Percentiles rank a stretch among this genome's conserved stretches.
These are phyloP conservation scores for Chrysosporium keratinophilum DNA, from an alignment of 2,329 filamentous ascomycete species.

Conservation along the genomic window DNA sequence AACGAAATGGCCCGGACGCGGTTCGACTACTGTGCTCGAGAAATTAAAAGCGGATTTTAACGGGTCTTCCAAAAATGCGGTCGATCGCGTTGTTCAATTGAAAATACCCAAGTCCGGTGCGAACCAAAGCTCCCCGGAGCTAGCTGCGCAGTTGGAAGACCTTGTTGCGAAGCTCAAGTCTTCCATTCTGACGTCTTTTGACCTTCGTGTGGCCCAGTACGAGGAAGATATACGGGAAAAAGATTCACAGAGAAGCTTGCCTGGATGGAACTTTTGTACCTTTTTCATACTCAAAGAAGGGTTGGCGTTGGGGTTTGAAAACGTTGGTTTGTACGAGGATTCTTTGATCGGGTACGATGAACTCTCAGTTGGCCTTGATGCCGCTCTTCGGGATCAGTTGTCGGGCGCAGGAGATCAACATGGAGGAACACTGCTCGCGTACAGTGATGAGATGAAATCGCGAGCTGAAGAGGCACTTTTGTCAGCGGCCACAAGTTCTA, in stretches of 20 bases:
- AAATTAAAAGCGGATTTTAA: conserved; percentile 89
- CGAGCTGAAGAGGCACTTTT: conserved; percentile 46
- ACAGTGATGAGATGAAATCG: conserved; percentile 62
- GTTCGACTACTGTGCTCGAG: conserved; percentile 74
- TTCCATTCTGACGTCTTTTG: conserved; percentile 79
- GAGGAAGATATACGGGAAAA: conserved; percentile 96
- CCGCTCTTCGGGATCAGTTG: conserved; percentile 64
- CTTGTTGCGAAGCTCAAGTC: conserved; percentile 77
- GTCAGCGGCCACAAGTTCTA: conserved; percentile 20
- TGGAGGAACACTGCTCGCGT: conserved; percentile 59
- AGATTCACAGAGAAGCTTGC: conserved; percentile 72
- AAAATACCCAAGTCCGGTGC: conserved; percentile 51
- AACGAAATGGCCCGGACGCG: conserved; percentile 65
- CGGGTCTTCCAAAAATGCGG: conserved; percentile 57
- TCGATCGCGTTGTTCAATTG: conserved; percentile 76
- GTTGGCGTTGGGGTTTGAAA: conserved; percentile 85
- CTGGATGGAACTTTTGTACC: conserved; percentile 98
- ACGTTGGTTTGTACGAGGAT: conserved; percentile 89
- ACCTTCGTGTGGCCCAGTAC: conserved; percentile 81
- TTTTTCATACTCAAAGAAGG: conserved; percentile 98
- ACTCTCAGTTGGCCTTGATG: conserved; percentile 75
- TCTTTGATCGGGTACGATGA: conserved; percentile 92
- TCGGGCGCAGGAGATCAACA: conserved; percentile 53
- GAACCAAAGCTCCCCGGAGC: conserved; percentile 64
- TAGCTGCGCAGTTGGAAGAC: conserved; percentile 72